phyloP scores from a whole-genome alignment of 306 rosid species.

The Lagenaria siceraria region DNA sequence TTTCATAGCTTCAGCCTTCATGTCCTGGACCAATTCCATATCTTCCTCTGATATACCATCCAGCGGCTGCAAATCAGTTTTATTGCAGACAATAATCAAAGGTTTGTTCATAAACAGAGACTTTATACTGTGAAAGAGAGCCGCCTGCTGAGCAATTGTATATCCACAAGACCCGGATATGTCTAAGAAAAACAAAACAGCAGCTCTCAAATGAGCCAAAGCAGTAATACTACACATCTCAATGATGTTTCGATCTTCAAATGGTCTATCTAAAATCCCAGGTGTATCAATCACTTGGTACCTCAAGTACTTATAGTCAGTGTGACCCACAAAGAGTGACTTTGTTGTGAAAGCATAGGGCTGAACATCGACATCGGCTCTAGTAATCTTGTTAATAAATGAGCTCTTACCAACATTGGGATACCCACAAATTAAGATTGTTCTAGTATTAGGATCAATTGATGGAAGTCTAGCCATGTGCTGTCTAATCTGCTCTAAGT shows the following conservation, averaged over 20 bases:
- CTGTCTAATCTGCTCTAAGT: slow-evolving; percentile 76
- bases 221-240: slow-evolving; percentile 97
- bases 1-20: slow-evolving; percentile 77
- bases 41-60: slow-evolving; percentile 73
- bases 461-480: slow-evolving; percentile 93
- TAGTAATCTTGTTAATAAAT: slow-evolving; percentile 76
- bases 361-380: slow-evolving; percentile 91
- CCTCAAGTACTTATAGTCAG: slow-evolving; percentile 72
- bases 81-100: slow-evolving; percentile 38
- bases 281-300: slow-evolving; percentile 91
- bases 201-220: slow-evolving; percentile 79
- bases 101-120: slow-evolving; percentile 35
- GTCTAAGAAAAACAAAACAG: slow-evolving; percentile 78
- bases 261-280: slow-evolving; percentile 83
- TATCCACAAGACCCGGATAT: slow-evolving; percentile 88
- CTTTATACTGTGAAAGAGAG: slow-evolving; percentile 69
- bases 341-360: slow-evolving; percentile 89
- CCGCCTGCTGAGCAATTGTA: slow-evolving; percentile 72
- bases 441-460: slow-evolving; percentile 66
- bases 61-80: slow-evolving; percentile 75
- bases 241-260: slow-evolving; percentile 79
- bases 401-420: slow-evolving; percentile 94
- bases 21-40: slow-evolving; percentile 56
- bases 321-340: slow-evolving; percentile 84
- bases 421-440: slow-evolving; percentile 75